A percentile compares a stretch with the other conserved stretches of the same genome.
Evolutionary conservation across 768 basidiomycete genomes (phyloP).

Genomic region (Ephemerocybe angulata): DNA sequence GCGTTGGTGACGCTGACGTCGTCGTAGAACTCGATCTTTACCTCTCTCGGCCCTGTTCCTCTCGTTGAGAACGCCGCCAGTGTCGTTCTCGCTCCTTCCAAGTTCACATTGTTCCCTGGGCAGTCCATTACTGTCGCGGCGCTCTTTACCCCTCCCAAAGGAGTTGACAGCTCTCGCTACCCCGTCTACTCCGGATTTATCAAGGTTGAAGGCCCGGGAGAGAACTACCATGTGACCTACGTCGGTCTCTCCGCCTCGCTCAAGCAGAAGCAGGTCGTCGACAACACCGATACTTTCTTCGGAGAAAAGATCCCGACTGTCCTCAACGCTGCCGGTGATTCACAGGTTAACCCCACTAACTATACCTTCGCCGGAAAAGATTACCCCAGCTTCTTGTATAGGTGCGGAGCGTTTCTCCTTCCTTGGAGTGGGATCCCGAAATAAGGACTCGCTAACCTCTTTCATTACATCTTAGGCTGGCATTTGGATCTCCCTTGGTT

Average conservation of each 20-base stretch:
- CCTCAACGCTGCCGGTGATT: slow-evolving; percentile 34
- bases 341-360: slow-evolving; percentile 36
- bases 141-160: slow-evolving; percentile 41
- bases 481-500: slow-evolving; percentile 47
- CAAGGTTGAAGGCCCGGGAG: slow-evolving; percentile 31
- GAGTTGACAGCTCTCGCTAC: slow-evolving; percentile 40
- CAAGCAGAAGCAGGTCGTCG: slow-evolving; percentile 45
- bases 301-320: slow-evolving; percentile 40
- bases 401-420: slow-evolving; percentile 19
- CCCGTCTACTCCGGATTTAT: slow-evolving; percentile 60
- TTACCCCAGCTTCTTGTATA: slow-evolving; percentile 36
- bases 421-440: background rate
- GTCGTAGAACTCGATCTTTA: slow-evolving; percentile 18
- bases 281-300: slow-evolving; percentile 44
- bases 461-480: slow-evolving; percentile 9
- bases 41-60: slow-evolving; percentile 45
- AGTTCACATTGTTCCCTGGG: slow-evolving; percentile 43
- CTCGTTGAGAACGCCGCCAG: slow-evolving; percentile 39
- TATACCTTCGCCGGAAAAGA: slow-evolving; percentile 42
- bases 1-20: background rate
- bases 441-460: background rate
- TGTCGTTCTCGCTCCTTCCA: slow-evolving; percentile 39
- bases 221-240: slow-evolving; percentile 40
- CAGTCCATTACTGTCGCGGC: slow-evolving; percentile 35
- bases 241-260: slow-evolving; percentile 38